Evolutionary conservation across 192 early-diverging fungal species (phyloP).

Genomic region (Coemansia sp.): DNA sequence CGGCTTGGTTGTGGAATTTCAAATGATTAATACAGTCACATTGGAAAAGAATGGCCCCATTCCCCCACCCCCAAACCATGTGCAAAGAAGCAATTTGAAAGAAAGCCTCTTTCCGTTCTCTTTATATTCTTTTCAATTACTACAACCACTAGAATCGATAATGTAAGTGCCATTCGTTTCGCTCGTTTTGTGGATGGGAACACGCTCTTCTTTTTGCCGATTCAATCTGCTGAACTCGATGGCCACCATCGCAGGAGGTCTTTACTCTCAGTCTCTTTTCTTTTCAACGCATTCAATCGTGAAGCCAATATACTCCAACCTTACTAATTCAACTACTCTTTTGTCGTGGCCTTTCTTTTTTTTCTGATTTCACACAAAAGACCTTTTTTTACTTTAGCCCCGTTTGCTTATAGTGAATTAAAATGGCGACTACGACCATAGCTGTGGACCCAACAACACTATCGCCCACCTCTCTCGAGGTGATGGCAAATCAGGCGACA

Average conservation of each 20-base stretch:
- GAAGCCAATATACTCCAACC: not conserved
- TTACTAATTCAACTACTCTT: not conserved
- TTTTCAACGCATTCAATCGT: not conserved
- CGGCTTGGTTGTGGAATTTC: not conserved
- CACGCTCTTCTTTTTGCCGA: not conserved
- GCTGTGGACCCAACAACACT: constrained; percentile 38
- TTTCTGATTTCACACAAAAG: not conserved
- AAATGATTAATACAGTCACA: too few relatives aligned
- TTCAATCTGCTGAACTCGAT: not conserved
- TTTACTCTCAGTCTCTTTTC: not conserved
- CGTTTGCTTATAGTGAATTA: not conserved
- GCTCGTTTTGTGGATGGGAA: not conserved
- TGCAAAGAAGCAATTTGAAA: not conserved
- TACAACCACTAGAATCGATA: not conserved
- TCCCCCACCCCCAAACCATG: not conserved
- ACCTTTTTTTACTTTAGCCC: not conserved
- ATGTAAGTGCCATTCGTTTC: not conserved
- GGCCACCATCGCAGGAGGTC: not conserved
- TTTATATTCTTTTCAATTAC: not conserved
- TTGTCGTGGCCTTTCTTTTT: not conserved
- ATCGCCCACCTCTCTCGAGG: constrained; percentile 69
- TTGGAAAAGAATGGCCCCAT: not conserved
- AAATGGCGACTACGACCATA: constrained; percentile 29
- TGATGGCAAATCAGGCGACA: constrained; percentile 96
- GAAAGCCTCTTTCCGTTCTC: not conserved